These are phyloP conservation scores for Suhomyces sp. DNA, from an alignment of 805 yeast species.

Conservation along the genomic window DNA sequence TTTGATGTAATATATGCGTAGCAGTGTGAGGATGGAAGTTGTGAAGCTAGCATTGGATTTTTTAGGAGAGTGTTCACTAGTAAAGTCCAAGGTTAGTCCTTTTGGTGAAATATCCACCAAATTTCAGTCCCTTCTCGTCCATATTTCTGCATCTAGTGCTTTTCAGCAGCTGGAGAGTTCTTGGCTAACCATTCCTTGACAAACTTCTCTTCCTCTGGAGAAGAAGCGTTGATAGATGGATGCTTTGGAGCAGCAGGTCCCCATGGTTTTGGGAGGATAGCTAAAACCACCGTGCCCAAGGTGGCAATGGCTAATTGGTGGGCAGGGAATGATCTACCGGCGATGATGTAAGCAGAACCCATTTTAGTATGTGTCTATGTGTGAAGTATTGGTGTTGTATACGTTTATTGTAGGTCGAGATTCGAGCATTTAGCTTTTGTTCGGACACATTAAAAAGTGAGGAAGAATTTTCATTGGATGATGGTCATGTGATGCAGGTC, in stretches of 20 bases:
- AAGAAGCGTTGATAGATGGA: slow-evolving; percentile 71
- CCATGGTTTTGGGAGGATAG: slow-evolving; percentile 76
- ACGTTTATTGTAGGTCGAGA: not conserved
- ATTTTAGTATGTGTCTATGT: slow-evolving; percentile 34
- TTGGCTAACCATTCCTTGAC: slow-evolving; percentile 65
- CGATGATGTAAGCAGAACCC: slow-evolving; percentile 82
- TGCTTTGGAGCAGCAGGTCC: slow-evolving; percentile 55
- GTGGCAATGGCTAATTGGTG: slow-evolving; percentile 84
- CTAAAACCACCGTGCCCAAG: slow-evolving; percentile 62
- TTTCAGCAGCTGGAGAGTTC: slow-evolving; percentile 31
- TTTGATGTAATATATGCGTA: too few relatives aligned
- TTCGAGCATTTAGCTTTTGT: slow-evolving; percentile 1
- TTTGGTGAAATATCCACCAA: too few relatives aligned
- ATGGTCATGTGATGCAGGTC: slow-evolving; percentile 1
- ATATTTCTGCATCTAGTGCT: slow-evolving; percentile 11
- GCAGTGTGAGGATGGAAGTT: too few relatives aligned
- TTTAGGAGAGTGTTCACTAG: too few relatives aligned
- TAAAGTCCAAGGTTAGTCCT: too few relatives aligned
- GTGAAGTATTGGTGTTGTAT: slow-evolving; percentile 8
- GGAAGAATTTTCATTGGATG: slow-evolving; percentile 9
- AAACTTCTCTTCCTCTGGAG: slow-evolving; percentile 89
- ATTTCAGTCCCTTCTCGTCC: too few relatives aligned
- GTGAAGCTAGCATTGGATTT: too few relatives aligned
- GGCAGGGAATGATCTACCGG: slow-evolving; percentile 83
- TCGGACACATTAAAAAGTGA: not conserved